Base-by-base conservation (phyloP, 441 rosid genomes). In the Aquilaria agallochum region DNA sequence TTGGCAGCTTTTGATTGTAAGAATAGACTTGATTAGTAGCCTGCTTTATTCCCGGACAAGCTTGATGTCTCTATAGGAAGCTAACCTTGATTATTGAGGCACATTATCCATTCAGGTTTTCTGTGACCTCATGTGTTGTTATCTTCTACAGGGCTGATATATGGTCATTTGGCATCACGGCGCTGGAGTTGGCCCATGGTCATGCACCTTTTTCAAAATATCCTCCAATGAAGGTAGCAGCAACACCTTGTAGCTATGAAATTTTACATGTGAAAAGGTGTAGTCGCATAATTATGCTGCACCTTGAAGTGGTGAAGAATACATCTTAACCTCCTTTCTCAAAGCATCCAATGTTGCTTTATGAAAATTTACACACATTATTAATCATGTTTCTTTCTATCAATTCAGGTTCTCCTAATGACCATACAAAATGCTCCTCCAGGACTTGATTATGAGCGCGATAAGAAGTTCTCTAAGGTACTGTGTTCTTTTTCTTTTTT, bases 391-490 rank as follows among this genome's bases (percentile, higher is more conserved):
- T 59, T 12, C 50, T 51, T 52, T 51, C 44, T 44, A 31, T 36
- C 40, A 13, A 66, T 52, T 11, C 70, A 95, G 99, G 99, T 95
- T 63, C 97, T 95, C 50, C 72, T 95, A 68, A 92, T 95, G 99
- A 95, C 98, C 63, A 88, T 92, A 67, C 99, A 95, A 76, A 88
- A 95, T 66, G 99, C 99, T 47, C 99, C 99, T 47, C 99, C 99
- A 2, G 91, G 99, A 50, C 96, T 95, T 70, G 94, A 95, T 82
- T 90, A 92, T 76, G 99, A 92, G 47, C 92, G 96, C 57, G 99
- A 95, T 73, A 95, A 92, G 78, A 95, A 80, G 78, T 95, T 95
- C 75, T 90, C 99, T 20, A 95, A 92, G 97, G 99, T 95, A 92
- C 75, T 68, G 76, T 40, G 45, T 40, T 40, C 68, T 76, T 72